Evolutionary conservation across 2,329 filamentous ascomycete genomes (phyloP), one percentile per base, ranked within the genome.

Genomic region (Microcyclospora pomicola): DNA sequence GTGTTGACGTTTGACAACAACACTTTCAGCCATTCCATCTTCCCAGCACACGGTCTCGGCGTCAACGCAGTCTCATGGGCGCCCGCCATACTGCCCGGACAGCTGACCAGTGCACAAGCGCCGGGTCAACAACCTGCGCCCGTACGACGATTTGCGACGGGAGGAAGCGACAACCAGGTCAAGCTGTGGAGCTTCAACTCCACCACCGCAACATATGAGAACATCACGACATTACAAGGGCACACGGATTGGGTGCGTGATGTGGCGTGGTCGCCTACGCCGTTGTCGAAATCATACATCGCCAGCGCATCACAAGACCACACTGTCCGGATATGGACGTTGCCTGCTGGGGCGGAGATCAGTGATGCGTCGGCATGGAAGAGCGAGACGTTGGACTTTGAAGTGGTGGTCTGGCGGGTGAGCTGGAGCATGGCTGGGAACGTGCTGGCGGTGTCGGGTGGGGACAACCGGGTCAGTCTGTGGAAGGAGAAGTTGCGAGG

Each of bases 401-500:
- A 95, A 44, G 77, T 81, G 4, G 80, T 87, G 34, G 74, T 94
- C 42, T 98, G 91, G 91, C 78, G 91, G 39, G 91, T 95, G 33
- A 95, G 85, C 70, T 98, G 91, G 91, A 94, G 86, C 52, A 69
- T 96, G 57, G 94, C 85, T 61, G 91, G 91, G 37, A 98, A 98
- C 59, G 87, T 96, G 14, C 70, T 98, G 52, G 91, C 91, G 9
- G 85, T 95, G 45, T 91, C 82, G 57, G 85, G 85, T 30, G 84
- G 82, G 16, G 88, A 98, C 64, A 98, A 98, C 70, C 87, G 92
- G 66, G 87, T 98, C 39, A 92, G 81, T 38, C 64, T 98, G 60
- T 98, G 88, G 88, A 98, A 96, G 73, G 91, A 98, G 73, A 93
- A 93, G 59, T 68, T 98, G 51, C 82, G 82, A 59, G 91, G 91